Evolutionary conservation across 1,139 yeast species (phyloP), one percentile per base, ranked within the genome.

Genomic region (Yamadazyma sp.): DNA sequence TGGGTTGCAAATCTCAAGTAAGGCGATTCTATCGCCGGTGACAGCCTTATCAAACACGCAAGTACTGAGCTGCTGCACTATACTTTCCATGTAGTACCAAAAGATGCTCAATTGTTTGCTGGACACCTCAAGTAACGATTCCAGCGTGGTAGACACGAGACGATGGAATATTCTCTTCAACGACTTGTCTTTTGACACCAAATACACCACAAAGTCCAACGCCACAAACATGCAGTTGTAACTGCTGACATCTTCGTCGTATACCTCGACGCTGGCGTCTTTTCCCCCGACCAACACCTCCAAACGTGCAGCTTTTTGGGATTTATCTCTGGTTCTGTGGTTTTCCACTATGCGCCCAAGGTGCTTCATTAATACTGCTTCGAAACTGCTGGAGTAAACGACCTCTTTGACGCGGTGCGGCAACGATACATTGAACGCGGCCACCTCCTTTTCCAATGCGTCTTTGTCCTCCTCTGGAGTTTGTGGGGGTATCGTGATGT

Each of bases 31-130:
- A 45, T 72, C 74, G 33, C 59, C 50, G 8, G 64, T 62, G 1
- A 54, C 41, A 5, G 53, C 51, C 29, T 60, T 54, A 40, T 59
- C 58, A 43, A 69, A 69, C 5, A 69, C 48, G 10, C 50, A 46
- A 1, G 44, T 38, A 20, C 47, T 40, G 12, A 69, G 55, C 7
- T 51, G 18, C 2, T 36, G 32, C 14, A 53, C 46, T 37, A 76
- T 54, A 3, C 69, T 41, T 42, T 71, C 77, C 44, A 72, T 42
- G 38, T 61, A 69, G 33, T 46, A 37, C 76, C 77, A 72, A 44
- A 64, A 51, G 9, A 34, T 24, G 18, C 34, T 41, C 12, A 44
- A 33, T 31, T 37, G 38, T 5, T 17, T 18, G 12, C 36, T 41
- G 5, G 42, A 37, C 5, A 44, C 29, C 3, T 33, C 40, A 12